Percentiles rank a stretch among this genome's conserved stretches.
phyloP scores from a whole-genome alignment of 2,329 filamentous ascomycete genomes.

The Sporothrix sp. region DNA sequence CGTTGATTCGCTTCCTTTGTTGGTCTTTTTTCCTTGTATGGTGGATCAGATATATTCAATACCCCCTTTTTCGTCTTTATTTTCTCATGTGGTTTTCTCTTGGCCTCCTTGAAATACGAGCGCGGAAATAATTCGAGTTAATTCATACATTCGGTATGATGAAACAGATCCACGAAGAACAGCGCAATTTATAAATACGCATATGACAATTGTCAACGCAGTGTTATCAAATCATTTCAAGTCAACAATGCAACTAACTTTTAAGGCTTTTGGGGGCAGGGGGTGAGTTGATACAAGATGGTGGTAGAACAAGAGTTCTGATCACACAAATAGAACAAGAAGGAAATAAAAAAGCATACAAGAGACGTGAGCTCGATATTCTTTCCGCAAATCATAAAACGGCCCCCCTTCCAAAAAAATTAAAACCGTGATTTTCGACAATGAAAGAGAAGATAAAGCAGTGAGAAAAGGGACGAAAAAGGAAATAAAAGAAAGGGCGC shows the following conservation, averaged over 20 bases:
- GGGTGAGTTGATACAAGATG: neutral
- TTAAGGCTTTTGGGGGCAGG: neutral
- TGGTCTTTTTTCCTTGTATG: neutral
- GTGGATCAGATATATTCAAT: slow-evolving; percentile 4
- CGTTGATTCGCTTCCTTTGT: neutral
- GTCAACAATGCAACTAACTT: neutral
- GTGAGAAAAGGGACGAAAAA: neutral
- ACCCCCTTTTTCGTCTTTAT: slow-evolving; percentile 1
- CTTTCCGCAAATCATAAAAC: neutral
- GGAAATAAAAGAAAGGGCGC: neutral
- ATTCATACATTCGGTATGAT: too few relatives aligned
- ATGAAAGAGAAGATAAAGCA: neutral
- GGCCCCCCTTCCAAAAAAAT: neutral
- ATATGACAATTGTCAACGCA: too few relatives aligned
- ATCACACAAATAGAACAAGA: neutral
- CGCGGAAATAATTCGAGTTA: neutral
- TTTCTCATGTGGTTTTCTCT: neutral
- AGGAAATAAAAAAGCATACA: neutral
- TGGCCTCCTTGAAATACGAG: neutral
- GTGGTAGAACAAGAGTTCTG: neutral
- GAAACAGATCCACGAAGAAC: too few relatives aligned
- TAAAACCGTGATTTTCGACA: neutral
- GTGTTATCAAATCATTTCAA: neutral
- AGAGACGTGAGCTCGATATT: slow-evolving; percentile 4
- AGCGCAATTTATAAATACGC: too few relatives aligned